These are phyloP conservation scores for Phanerochaete sordida DNA, from an alignment of 768 basidiomycete genomes.

Conservation along the genomic window DNA sequence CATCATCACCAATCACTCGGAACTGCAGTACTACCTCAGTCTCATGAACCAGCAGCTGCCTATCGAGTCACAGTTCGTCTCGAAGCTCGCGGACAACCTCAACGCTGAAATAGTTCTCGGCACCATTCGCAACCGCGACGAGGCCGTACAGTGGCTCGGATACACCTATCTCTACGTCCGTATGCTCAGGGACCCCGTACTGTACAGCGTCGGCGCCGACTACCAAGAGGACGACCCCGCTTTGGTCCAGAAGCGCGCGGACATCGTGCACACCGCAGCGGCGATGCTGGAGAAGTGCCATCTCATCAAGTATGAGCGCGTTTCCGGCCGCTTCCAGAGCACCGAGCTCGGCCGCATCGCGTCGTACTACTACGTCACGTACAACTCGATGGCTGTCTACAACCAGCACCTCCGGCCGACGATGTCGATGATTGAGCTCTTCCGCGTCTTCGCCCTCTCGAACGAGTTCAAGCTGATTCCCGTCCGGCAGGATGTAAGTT, in stretches of 20 bases:
- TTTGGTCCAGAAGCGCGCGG: conserved; percentile 89
- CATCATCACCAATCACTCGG: conserved; percentile 96
- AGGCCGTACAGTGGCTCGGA: conserved; percentile 96
- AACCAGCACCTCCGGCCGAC: conserved; percentile 88
- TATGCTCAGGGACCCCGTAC: conserved; percentile 83
- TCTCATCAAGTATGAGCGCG: conserved; percentile 90
- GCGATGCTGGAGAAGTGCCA: conserved; percentile 91
- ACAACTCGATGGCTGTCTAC: conserved; percentile 94
- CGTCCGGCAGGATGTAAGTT: conserved; percentile 62
- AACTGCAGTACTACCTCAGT: conserved; percentile 95
- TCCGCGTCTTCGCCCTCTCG: conserved; percentile 91
- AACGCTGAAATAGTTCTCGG: conserved; percentile 98
- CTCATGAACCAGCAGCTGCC: conserved; percentile 96
- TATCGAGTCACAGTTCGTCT: conserved; percentile 93
- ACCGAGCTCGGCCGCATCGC: conserved; percentile 94
- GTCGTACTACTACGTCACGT: conserved; percentile 92
- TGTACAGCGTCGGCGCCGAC: conserved; percentile 87
- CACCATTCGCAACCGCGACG: conserved; percentile 90
- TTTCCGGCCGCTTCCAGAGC: conserved; percentile 83
- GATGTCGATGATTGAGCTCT: conserved; percentile 87
- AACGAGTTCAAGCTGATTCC: conserved; percentile 95
- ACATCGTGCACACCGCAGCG: conserved; percentile 92
- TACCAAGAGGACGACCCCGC: conserved; percentile 84
- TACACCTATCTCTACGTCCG: conserved; percentile 97
- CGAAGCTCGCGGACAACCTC: conserved; percentile 89